Base-by-base conservation (phyloP, 225 moss, liverwort and hornwort genomes). In the Marchantia paleacea region DNA sequence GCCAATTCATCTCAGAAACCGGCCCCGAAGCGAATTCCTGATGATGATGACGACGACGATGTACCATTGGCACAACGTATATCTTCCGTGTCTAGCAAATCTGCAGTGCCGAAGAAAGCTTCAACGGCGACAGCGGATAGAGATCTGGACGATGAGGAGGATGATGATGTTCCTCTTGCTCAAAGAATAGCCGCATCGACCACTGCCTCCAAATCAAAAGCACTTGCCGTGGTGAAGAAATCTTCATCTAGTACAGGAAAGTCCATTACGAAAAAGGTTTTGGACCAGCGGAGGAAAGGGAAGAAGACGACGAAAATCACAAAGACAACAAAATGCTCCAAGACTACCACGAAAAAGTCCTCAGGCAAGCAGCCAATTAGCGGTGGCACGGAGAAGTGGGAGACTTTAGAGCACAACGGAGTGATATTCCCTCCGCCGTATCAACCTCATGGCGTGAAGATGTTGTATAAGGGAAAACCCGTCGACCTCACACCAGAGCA, bases 361-460 rank as follows among this genome's bases (percentile, higher is more conserved):
- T 58, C 68, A 9, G 86, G 80, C 25, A 82, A 84, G 63, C 86
- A 90, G 84, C 85, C 85, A 75, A 79, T 62, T 0, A 89, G 91
- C 79, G 94, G 95, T 29, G 97, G 95, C 30, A 84, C 89, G 12
- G 75, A 89, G 28, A 99, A 99, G 81, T 95, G 95, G 95, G 86
- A 86, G 12, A 92, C 97, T 0, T 58, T 99, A 55, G 93, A 99
- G 88, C 97, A 99, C 78, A 92, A 82, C 60, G 97, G 97, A 53
- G 97, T 99, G 72, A 94, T 99, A 68, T 99, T 99, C 58, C 97
- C 97, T 66, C 93, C 93, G 63, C 69, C 97, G 0, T 99, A 99
- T 81, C 93, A 95, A 80, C 78, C 93, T n/a, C 97, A 99, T 77
- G 91, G 93, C 31, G 87, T 99, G 26, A 91, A 88, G 89, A 95